These are phyloP conservation scores for Pleurotus tuber-regium DNA, from an alignment of 768 basidiomycete genomes.

Conservation along the genomic window DNA sequence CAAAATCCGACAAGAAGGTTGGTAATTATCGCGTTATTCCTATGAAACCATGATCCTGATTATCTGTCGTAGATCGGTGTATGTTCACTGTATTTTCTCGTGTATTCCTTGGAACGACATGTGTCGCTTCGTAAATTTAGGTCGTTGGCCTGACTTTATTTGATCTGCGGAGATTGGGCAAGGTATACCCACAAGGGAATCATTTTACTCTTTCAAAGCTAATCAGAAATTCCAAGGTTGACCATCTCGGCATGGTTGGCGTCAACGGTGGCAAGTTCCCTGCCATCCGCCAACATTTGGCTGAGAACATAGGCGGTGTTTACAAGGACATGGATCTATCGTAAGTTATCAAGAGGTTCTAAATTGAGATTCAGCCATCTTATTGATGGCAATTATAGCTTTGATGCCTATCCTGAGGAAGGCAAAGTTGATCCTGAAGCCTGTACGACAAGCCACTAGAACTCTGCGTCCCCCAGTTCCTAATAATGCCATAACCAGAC, in stretches of 20 bases:
- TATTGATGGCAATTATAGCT: slow-evolving; percentile 39
- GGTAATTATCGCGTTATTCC: slow-evolving; percentile 10
- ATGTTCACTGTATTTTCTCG: slow-evolving; percentile 29
- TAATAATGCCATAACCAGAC: slow-evolving; percentile 43
- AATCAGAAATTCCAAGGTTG: slow-evolving; percentile 41
- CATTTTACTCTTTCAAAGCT: slow-evolving; percentile 16
- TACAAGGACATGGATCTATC: slow-evolving; percentile 88
- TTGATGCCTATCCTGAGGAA: slow-evolving; percentile 76
- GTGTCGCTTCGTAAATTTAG: slow-evolving; percentile 30
- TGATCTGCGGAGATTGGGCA: slow-evolving; percentile 81
- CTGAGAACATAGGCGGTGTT: slow-evolving; percentile 75
- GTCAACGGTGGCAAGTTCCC: slow-evolving; percentile 89
- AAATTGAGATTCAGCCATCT: slow-evolving; percentile 1
- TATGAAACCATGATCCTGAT: slow-evolving; percentile 4
- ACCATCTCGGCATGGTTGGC: slow-evolving; percentile 82
- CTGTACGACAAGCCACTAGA: slow-evolving; percentile 49
- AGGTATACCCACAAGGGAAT: slow-evolving; percentile 36
- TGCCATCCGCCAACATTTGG: slow-evolving; percentile 75
- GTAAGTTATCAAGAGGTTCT: slow-evolving; percentile 36
- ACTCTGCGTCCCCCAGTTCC: background rate
- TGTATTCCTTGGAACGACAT: slow-evolving; percentile 1
- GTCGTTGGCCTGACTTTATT: slow-evolving; percentile 90
- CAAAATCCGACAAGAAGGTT: slow-evolving; percentile 93
- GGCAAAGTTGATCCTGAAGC: slow-evolving; percentile 72
- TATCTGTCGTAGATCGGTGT: slow-evolving; percentile 60